phyloP scores from a whole-genome alignment of 2,329 filamentous ascomycete species.

The Parastagonospora avenae region DNA sequence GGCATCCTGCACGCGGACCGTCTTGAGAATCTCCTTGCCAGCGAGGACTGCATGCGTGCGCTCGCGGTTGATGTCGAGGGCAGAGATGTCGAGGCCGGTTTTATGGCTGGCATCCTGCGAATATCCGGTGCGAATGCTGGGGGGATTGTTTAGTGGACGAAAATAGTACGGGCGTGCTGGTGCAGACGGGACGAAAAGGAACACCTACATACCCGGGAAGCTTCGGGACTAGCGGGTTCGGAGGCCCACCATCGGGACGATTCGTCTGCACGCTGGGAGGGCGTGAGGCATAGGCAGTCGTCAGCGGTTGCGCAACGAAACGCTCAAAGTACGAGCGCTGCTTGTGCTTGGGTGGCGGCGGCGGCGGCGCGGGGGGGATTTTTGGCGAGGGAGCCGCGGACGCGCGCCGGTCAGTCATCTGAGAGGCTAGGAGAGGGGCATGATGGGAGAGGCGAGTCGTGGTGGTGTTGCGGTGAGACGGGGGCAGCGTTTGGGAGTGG shows the following conservation, averaged over 20 bases:
- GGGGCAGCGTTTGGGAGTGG: not conserved
- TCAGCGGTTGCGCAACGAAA: slow-evolving; percentile 61
- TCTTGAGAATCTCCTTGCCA: slow-evolving; percentile 70
- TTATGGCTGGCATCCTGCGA: slow-evolving; percentile 64
- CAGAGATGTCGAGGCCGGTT: slow-evolving; percentile 67
- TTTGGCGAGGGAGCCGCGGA: slow-evolving; percentile 15
- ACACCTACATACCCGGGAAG: slow-evolving; percentile 40
- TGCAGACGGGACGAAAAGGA: slow-evolving; percentile 1
- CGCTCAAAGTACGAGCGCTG: slow-evolving; percentile 52
- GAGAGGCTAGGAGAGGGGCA: not conserved
- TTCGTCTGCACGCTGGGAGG: slow-evolving; percentile 58
- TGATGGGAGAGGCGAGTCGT: not conserved
- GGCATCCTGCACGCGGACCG: slow-evolving; percentile 62
- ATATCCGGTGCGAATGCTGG: slow-evolving; percentile 51
- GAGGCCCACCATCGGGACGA: slow-evolving; percentile 44
- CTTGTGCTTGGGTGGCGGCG: slow-evolving; percentile 40
- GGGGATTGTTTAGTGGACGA: slow-evolving; percentile 15
- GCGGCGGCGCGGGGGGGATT: slow-evolving; percentile 43
- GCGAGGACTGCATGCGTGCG: slow-evolving; percentile 68
- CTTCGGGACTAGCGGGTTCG: slow-evolving; percentile 44
- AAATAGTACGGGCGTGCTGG: not conserved
- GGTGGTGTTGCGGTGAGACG: slow-evolving; percentile 7
- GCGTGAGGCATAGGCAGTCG: slow-evolving; percentile 56
- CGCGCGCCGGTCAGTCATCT: slow-evolving; percentile 14
- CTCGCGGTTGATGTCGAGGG: slow-evolving; percentile 67